Percentiles rank a stretch among this genome's conserved stretches.
Evolutionary conservation across 441 rosid species (phyloP).

Genomic region (Sinapis alba): DNA sequence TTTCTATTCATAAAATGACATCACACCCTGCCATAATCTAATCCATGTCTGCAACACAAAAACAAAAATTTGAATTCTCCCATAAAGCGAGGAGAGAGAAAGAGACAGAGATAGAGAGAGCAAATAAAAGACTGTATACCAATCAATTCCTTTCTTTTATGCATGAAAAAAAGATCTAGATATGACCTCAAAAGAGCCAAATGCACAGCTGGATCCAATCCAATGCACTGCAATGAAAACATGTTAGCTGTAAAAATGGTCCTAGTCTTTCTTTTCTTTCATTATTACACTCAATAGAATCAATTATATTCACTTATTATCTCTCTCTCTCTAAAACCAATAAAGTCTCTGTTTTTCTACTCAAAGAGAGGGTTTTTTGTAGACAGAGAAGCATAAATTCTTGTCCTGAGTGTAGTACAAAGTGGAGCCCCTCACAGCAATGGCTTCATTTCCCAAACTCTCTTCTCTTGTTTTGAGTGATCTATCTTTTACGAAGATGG

Average conservation of each 20-base stretch:
- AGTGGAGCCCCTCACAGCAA: slow-evolving; percentile 51
- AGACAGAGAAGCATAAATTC: slow-evolving; percentile 39
- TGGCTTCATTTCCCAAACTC: slow-evolving; percentile 59
- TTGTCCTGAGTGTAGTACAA: slow-evolving; percentile 40
- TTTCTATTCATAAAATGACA: slow-evolving; percentile 15
- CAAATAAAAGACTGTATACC: slow-evolving; percentile 15
- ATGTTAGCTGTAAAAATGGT: slow-evolving; percentile 45
- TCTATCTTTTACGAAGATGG: slow-evolving; percentile 25
- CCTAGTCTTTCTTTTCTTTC: background rate
- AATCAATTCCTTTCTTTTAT: slow-evolving; percentile 33
- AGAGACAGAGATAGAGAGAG: background rate
- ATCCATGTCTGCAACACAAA: slow-evolving; percentile 39
- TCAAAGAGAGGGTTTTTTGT: slow-evolving; percentile 9
- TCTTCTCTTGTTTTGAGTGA: slow-evolving; percentile 16
- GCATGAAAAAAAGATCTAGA: slow-evolving; percentile 25
- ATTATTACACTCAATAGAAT: slow-evolving; percentile 31
- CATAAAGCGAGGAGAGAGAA: slow-evolving; percentile 42
- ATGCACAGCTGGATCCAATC: slow-evolving; percentile 44
- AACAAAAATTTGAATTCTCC: slow-evolving; percentile 43
- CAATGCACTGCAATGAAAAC: slow-evolving; percentile 16
- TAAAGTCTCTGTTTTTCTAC: slow-evolving; percentile 33
- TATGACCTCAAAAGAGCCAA: slow-evolving; percentile 33
- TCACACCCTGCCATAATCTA: slow-evolving; percentile 36
- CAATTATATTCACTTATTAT: slow-evolving; percentile 9
- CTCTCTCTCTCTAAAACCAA: slow-evolving; percentile 27